Evolutionary conservation across 805 yeast species (phyloP).

Genomic region (Yarrowia yakushimensis): DNA sequence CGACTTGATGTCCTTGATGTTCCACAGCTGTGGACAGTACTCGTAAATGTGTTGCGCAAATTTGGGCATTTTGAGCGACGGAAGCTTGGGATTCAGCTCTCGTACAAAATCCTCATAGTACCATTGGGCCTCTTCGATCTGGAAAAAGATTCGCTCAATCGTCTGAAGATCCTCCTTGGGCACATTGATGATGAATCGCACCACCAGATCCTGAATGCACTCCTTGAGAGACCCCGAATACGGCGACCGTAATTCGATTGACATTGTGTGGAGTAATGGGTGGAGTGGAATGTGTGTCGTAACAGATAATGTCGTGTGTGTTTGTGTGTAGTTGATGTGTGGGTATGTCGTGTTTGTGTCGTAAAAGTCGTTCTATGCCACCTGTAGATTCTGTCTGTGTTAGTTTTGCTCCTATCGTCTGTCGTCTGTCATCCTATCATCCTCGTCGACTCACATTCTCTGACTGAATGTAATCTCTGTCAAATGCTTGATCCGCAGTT

Average conservation of each 20-base stretch:
- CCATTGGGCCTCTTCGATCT: slow-evolving; percentile 98
- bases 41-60: slow-evolving; percentile 79
- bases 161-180: slow-evolving; percentile 88
- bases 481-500: neutral
- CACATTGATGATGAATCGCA: slow-evolving; percentile 84
- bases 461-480: neutral
- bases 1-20: slow-evolving; percentile 42
- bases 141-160: slow-evolving; percentile 78
- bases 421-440: too few relatives aligned
- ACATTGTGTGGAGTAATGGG: neutral
- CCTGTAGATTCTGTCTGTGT: neutral
- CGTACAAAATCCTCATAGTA: slow-evolving; percentile 83
- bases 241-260: slow-evolving; percentile 7
- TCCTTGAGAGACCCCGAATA: slow-evolving; percentile 31
- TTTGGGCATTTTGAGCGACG: slow-evolving; percentile 68
- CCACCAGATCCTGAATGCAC: slow-evolving; percentile 60
- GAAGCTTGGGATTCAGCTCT: slow-evolving; percentile 67
- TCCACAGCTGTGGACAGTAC: slow-evolving; percentile 51
- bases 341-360: neutral
- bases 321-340: neutral
- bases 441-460: neutral
- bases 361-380: neutral
- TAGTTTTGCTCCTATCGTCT: neutral
- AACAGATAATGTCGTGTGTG: neutral
- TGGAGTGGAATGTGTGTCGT: too few relatives aligned